phyloP scores from a whole-genome alignment of 1,139 yeast genomes.

The Wickerhamomyces sp. region DNA sequence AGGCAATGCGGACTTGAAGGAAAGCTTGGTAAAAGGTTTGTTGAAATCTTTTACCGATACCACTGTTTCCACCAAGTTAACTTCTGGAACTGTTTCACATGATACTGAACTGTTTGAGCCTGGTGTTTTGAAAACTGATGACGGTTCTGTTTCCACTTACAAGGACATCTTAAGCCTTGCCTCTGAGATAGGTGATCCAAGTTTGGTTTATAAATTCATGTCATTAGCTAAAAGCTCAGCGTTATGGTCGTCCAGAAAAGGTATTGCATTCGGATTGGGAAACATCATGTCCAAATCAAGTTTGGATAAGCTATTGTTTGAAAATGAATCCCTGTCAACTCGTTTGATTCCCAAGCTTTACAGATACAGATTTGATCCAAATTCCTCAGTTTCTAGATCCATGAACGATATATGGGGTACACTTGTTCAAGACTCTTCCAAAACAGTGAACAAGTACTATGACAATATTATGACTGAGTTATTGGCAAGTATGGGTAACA shows the following conservation, averaged over 20 bases:
- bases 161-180: conserved; percentile 82
- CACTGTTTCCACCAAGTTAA: conserved; percentile 40
- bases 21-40: conserved; percentile 68
- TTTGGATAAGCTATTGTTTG: conserved; percentile 54
- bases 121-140: conserved; percentile 73
- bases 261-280: conserved; percentile 91
- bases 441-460: conserved; percentile 50
- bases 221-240: conserved; percentile 84
- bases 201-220: conserved; percentile 92
- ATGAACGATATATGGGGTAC: conserved; percentile 90
- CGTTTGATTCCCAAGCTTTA: conserved; percentile 76
- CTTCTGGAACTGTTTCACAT: conserved; percentile 66
- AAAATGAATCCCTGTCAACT: conserved; percentile 49
- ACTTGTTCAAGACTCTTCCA: conserved; percentile 57
- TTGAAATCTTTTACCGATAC: conserved; percentile 76
- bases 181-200: conserved; percentile 92
- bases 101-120: conserved; percentile 86
- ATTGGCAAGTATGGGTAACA: conserved; percentile 64
- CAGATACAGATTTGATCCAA: conserved; percentile 85
- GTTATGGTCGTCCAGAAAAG: conserved; percentile 89
- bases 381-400: conserved; percentile 63
- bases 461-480: conserved; percentile 60
- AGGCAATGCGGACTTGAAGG: conserved; percentile 66
- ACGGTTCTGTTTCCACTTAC: conserved; percentile 84
- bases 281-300: conserved; percentile 77